These are phyloP conservation scores for Trametes pubescens DNA, from an alignment of 1,284 basidiomycete genomes.

Conservation along the genomic window DNA sequence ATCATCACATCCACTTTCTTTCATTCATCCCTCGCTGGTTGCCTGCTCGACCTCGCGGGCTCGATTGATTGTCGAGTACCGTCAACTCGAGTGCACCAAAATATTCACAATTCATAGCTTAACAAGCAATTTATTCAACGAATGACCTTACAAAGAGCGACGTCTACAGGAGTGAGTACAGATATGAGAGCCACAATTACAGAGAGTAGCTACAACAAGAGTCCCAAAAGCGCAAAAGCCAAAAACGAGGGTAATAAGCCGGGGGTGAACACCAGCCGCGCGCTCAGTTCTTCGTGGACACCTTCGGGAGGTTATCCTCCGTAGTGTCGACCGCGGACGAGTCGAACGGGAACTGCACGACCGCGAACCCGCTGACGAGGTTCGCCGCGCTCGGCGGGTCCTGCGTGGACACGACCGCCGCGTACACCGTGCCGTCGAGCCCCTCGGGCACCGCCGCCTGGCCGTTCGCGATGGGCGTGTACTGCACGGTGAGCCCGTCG, in stretches of 20 bases:
- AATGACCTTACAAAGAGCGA: conserved; percentile 3
- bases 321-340: conserved; percentile 8
- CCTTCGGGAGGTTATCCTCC: neutral
- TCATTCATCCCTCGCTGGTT: neutral
- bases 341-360: conserved; percentile 34
- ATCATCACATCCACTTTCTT: neutral
- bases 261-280: neutral
- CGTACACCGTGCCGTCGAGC: conserved; percentile 33
- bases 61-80: no score
- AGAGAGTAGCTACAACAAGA: conserved; percentile 2
- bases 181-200: neutral
- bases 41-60: neutral
- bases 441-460: conserved; percentile 33
- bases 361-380: conserved; percentile 32
- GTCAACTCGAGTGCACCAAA: neutral
- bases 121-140: conserved; percentile 7
- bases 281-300: neutral
- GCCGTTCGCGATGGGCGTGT: conserved; percentile 27
- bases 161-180: conserved; percentile 5
- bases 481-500: conserved; percentile 31
- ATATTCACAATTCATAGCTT: neutral
- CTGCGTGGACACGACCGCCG: conserved; percentile 31
- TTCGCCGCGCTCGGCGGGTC: conserved; percentile 17
- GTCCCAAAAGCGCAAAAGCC: neutral
- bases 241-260: neutral